These are phyloP conservation scores for Cladosporium cucumerinum DNA, from an alignment of 2,329 filamentous ascomycete genomes.

Conservation along the genomic window DNA sequence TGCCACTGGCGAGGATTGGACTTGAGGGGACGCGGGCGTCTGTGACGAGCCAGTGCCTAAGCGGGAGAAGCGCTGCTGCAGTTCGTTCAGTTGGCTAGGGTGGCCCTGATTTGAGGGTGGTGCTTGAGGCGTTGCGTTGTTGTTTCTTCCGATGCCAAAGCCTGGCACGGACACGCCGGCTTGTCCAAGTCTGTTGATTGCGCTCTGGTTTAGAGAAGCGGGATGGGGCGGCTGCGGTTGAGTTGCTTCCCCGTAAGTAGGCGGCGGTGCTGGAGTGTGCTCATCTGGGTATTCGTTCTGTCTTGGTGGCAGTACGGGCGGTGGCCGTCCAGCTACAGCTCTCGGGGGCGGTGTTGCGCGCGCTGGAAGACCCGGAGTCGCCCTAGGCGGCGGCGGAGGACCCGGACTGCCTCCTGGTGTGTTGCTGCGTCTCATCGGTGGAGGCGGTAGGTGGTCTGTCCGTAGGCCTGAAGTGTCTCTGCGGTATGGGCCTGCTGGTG, in stretches of 20 bases:
- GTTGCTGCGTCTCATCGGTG: conserved; percentile 56
- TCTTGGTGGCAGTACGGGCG: conserved; percentile 70
- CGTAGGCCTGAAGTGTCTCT: conserved; percentile 68
- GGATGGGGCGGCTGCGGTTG: conserved; percentile 28
- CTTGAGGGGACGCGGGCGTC: conserved; percentile 8
- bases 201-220: conserved; percentile 53
- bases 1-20: conserved; percentile 47
- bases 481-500: conserved; percentile 63
- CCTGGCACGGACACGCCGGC: conserved; percentile 76
- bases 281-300: conserved; percentile 52
- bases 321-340: conserved; percentile 31
- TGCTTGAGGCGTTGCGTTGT: conserved; percentile 24
- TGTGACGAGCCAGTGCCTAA: conserved; percentile 36
- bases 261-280: conserved; percentile 45
- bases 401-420: conserved; percentile 29
- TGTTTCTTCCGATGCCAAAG: conserved; percentile 64
- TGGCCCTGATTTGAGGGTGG: conserved; percentile 22
- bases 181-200: conserved; percentile 63
- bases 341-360: conserved; percentile 9
- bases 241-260: conserved; percentile 47
- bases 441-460: conserved; percentile 66
- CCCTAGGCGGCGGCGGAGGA: conserved; percentile 43
- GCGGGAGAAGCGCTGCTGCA: conserved; percentile 63
- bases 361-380: conserved; percentile 19
- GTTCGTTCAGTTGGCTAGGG: conserved; percentile 56